Conservation (phyloP, 2,329 filamentous ascomycete genomes). For the Colletotrichum siamense region DNA sequence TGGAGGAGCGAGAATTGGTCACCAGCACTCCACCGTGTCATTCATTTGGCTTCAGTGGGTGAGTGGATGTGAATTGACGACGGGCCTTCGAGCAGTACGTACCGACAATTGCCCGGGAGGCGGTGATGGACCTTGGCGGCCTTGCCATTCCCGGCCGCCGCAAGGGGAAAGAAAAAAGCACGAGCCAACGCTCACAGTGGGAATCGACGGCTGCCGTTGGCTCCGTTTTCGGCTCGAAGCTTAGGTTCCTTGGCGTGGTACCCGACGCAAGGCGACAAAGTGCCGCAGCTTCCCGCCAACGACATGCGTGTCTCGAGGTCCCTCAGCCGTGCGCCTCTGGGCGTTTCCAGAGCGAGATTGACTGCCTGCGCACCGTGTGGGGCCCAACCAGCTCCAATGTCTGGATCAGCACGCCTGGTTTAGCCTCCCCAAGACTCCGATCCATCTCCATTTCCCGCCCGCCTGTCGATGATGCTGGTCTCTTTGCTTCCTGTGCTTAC, state of each 20-base stretch:
- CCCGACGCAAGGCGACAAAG: conserved; percentile 4
- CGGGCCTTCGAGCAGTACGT: neutral
- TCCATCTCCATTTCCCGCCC: conserved; percentile 9
- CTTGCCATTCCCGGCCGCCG: neutral
- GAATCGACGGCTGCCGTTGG: neutral
- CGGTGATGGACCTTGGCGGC: conserved; percentile 2
- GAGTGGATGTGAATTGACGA: neutral
- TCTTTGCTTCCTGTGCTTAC: neutral
- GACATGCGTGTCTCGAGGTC: neutral
- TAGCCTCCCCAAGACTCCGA: neutral
- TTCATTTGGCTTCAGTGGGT: neutral
- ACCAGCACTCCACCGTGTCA: neutral
- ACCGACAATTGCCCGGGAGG: neutral
- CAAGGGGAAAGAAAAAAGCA: neutral
- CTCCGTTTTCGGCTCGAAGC: conserved; percentile 20
- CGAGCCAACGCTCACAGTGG: neutral
- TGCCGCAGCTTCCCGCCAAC: conserved; percentile 4
- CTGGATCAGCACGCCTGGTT: neutral
- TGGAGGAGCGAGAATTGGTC: neutral
- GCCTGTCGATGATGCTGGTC: neutral
- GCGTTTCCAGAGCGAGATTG: neutral
- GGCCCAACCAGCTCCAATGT: neutral
- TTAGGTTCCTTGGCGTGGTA: conserved; percentile 17
- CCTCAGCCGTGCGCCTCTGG: neutral
- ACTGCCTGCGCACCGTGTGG: neutral